Evolutionary conservation across 176 grass and related monocot genomes (phyloP).

Genomic region (Musa beccarii): DNA sequence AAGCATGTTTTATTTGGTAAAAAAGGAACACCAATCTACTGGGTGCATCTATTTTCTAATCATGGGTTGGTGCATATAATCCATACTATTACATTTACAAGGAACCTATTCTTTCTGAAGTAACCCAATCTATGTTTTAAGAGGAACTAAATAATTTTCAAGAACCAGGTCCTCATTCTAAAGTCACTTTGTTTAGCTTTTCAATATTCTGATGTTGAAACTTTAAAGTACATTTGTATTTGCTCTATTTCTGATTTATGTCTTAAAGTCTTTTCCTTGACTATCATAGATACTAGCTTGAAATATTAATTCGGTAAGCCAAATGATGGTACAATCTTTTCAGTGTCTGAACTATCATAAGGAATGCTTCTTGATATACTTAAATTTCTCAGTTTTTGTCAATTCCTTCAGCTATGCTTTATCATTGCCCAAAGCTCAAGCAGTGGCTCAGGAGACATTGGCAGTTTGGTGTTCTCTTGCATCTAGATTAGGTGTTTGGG

Average conservation of each 20-base stretch:
- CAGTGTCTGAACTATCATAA: neutral
- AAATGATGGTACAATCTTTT: neutral
- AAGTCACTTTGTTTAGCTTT: neutral
- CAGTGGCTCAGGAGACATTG: constrained; percentile 95
- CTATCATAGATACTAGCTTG: too few species aligned
- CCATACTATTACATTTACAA: neutral
- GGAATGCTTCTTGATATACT: constrained; percentile 4
- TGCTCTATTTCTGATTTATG: neutral
- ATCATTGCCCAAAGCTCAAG: constrained; percentile 79
- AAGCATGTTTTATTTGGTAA: too few species aligned
- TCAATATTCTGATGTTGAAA: neutral
- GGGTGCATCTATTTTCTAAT: neutral
- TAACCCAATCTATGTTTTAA: neutral
- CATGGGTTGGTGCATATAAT: neutral
- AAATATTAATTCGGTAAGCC: neutral
- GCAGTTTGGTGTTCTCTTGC: constrained; percentile 94
- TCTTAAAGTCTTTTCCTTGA: too few species aligned
- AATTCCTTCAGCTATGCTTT: constrained; percentile 83
- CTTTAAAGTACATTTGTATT: neutral
- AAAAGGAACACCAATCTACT: neutral
- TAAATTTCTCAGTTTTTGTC: constrained; percentile 10
- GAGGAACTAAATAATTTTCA: neutral
- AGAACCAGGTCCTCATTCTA: neutral
- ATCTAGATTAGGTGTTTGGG: constrained; percentile 92
- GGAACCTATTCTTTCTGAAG: neutral